Base-by-base conservation (phyloP, 306 rosid species). In the Cucurbita argyrosperma region DNA sequence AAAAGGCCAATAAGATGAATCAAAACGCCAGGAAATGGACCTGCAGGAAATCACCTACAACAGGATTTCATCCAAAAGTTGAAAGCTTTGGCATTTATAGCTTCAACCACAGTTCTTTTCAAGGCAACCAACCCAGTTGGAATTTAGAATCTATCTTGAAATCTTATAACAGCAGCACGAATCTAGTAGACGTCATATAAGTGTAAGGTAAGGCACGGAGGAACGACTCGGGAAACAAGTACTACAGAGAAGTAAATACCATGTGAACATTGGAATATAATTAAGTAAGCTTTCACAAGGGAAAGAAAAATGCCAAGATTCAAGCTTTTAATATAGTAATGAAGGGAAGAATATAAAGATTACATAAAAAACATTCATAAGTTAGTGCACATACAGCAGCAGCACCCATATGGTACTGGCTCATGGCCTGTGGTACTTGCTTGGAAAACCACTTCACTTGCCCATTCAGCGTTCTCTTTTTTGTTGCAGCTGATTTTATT, bases 271-370 rank as follows among this genome's bases (percentile, higher is more conserved):
- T 70, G 74, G 57, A 70, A 70, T 30, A 70, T 70, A 70, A 70
- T 70, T 15, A 70, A 69, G 59, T 15, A 69, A 70, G 19, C 74
- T 70, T 70, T 50, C 74, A 46, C 59, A 49, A 21, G 46, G 72
- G 72, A 43, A 66, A 68, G 73, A 68, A 68, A 66, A 70, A 30
- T 70, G 72, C 54, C 46, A 70, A 30, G 59, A 70, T 70, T 70
- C 59, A 70, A 70, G 58, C 16, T 69, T 69, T 42, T 42, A 66
- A 47, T 70, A 49, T 47, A 66, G 74, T 46, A 30, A 69, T 14
- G 74, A 26, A 69, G 58, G 54, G 39, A 69, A 26, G 74, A 59
- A 69, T 69, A 49, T 47, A 50, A 50, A 70, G 57, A 70, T 70
- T 70, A 70, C 74, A 70, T 21, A 49, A 70, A 50, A 46, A 70